Conservation (phyloP, 768 basidiomycete species). For the Piloderma croceum region DNA sequence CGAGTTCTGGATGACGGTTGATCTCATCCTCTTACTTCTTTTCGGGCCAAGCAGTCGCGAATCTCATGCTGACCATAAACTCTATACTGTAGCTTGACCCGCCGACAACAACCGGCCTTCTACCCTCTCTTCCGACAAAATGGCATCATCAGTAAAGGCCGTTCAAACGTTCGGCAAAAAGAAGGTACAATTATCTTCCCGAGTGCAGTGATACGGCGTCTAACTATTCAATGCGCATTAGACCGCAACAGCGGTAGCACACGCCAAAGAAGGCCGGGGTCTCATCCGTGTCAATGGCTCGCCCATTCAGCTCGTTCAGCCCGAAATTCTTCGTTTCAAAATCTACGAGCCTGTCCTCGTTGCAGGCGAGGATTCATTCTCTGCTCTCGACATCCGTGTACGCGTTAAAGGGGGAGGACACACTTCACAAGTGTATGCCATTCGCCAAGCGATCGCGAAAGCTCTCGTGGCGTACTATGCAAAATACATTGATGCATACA, state of each 20-base stretch:
- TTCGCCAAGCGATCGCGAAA: conserved; percentile 98
- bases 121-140: conserved; percentile 35
- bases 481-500: conserved; percentile 97
- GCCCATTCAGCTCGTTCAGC: conserved; percentile 92
- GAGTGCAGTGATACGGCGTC: not conserved
- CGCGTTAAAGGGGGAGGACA: conserved; percentile 99
- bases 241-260: conserved; percentile 98
- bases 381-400: conserved; percentile 89
- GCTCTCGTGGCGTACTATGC: conserved; percentile 97
- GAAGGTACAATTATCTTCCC: conserved; percentile 60
- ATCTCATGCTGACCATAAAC: conserved; percentile 40
- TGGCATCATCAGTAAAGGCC: conserved; percentile 77
- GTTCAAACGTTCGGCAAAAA: conserved; percentile 99
- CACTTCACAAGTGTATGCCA: conserved; percentile 97
- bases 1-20: not conserved
- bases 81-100: conserved; percentile 7
- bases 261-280: conserved; percentile 94
- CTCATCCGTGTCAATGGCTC: conserved; percentile 95
- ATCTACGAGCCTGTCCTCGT: conserved; percentile 97
- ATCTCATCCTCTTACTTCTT: conserved; percentile 16
- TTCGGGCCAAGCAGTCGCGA: conserved; percentile 33
- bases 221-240: conserved; percentile 24
- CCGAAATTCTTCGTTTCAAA: conserved; percentile 95
- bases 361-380: conserved; percentile 84
- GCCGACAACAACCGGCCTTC: conserved; percentile 22